These are phyloP conservation scores for Nannizziopsis arthrosporioides DNA, from an alignment of 2,329 filamentous ascomycete species.

Conservation along the genomic window DNA sequence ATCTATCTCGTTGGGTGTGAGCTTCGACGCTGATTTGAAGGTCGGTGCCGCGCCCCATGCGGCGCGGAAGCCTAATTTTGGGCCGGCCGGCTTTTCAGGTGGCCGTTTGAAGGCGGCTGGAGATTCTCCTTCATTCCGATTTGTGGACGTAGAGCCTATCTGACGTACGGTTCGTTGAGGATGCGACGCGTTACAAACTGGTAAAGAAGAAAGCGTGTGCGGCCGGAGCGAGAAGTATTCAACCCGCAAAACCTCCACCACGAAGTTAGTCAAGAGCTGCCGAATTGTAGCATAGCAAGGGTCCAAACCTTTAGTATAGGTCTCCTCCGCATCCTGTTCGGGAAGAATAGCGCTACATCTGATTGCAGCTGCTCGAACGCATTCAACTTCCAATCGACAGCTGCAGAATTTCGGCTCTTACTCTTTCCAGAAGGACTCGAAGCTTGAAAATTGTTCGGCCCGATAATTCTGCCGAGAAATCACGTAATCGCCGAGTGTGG, in stretches of 20 bases:
- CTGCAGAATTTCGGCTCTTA: neutral
- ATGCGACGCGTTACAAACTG: too few species aligned
- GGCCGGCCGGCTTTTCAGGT: neutral
- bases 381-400: neutral
- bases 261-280: neutral
- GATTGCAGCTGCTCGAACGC: slow-evolving; percentile 1
- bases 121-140: too few species aligned
- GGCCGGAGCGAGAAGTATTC: too few species aligned
- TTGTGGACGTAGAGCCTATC: too few species aligned
- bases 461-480: slow-evolving; percentile 6
- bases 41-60: slow-evolving; percentile 10
- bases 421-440: slow-evolving; percentile 1
- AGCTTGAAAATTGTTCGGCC: slow-evolving; percentile 4
- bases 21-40: slow-evolving; percentile 3
- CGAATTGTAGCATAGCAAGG: neutral
- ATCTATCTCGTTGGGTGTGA: slow-evolving; percentile 16
- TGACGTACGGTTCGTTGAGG: too few species aligned
- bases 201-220: too few species aligned
- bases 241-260: neutral
- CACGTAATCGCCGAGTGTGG: slow-evolving; percentile 2
- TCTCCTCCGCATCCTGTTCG: slow-evolving; percentile 12
- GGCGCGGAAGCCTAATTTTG: neutral
- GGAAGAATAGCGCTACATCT: slow-evolving; percentile 1
- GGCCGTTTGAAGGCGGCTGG: too few species aligned
- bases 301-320: slow-evolving; percentile 12